A percentile compares a stretch with the other conserved stretches of the same genome.
Conservation (phyloP, 2,329 filamentous ascomycete species). For the Passalora sequoiae region DNA sequence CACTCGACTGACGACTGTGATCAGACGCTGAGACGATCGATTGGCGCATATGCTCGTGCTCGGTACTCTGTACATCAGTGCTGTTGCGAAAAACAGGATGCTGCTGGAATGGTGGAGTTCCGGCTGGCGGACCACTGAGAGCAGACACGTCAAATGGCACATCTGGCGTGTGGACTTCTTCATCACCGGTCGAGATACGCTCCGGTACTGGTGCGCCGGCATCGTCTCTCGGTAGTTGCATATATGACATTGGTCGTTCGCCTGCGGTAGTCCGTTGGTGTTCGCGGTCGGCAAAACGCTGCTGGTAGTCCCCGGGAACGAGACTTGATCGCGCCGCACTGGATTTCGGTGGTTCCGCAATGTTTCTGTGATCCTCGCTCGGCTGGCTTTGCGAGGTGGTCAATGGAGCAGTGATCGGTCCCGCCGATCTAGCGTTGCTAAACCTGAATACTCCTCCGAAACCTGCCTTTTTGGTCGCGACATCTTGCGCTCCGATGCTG, state of each 20-base stretch:
- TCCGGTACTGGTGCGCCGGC: conserved; percentile 17
- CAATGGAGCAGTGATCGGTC: conserved; percentile 4
- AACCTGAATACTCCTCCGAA: conserved; percentile 14
- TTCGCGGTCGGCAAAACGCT: conserved; percentile 20
- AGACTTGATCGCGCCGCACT: not conserved
- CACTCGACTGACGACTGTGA: conserved; percentile 7
- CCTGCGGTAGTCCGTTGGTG: conserved; percentile 13
- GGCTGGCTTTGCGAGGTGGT: not conserved
- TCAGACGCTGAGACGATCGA: conserved; percentile 10
- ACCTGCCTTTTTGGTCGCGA: not conserved
- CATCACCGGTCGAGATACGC: conserved; percentile 12
- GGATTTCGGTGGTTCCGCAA: not conserved
- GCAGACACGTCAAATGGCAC: conserved; percentile 21
- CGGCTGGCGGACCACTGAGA: conserved; percentile 21
- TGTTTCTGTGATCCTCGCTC: not conserved
- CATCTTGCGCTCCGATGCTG: conserved; percentile 20
- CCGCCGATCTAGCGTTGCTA: conserved; percentile 14
- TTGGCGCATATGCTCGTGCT: conserved; percentile 23
- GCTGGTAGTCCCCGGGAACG: conserved; percentile 1
- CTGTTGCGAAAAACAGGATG: conserved; percentile 22
- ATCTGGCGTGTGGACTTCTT: not conserved
- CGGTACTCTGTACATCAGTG: conserved; percentile 16
- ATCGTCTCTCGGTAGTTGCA: conserved; percentile 22
- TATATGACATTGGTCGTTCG: conserved; percentile 29
- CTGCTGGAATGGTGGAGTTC: conserved; percentile 24